phyloP scores from a whole-genome alignment of 1,284 basidiomycete species.

The Sporisorium graminicola region DNA sequence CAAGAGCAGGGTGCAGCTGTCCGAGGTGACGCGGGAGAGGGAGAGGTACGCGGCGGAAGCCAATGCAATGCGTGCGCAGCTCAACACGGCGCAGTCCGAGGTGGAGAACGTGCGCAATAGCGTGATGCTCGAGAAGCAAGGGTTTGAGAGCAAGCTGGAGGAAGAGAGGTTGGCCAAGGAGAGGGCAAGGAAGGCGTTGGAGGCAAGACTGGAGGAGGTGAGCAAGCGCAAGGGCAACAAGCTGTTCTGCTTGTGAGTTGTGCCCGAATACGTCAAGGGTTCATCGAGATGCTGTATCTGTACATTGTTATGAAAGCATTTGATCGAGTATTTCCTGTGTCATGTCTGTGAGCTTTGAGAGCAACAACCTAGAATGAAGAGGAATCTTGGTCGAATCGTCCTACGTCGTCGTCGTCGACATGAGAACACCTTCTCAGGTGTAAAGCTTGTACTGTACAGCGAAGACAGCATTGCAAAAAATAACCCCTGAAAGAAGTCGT shows the following conservation, averaged over 20 bases:
- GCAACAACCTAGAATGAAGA: no score
- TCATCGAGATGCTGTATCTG: slow-evolving; percentile 8
- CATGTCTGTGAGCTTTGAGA: no score
- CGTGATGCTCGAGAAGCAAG: slow-evolving; percentile 59
- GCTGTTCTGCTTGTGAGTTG: slow-evolving; percentile 59
- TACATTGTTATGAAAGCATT: neutral
- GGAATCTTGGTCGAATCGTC: no score
- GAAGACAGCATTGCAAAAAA: no score
- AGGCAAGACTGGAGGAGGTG: slow-evolving; percentile 62
- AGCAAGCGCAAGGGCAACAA: slow-evolving; percentile 59
- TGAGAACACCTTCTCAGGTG: neutral
- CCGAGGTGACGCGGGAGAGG: slow-evolving; percentile 62
- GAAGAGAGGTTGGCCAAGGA: slow-evolving; percentile 61
- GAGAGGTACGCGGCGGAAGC: slow-evolving; percentile 54
- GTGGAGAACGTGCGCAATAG: slow-evolving; percentile 59
- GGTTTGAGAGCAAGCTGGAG: slow-evolving; percentile 58
- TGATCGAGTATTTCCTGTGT: neutral
- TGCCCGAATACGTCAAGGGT: neutral
- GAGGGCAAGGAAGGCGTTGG: slow-evolving; percentile 56
- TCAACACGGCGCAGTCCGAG: slow-evolving; percentile 56
- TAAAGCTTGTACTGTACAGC: neutral
- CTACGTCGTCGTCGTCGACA: neutral
- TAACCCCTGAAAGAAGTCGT: no score
- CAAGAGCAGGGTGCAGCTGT: slow-evolving; percentile 64
- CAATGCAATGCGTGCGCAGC: slow-evolving; percentile 57